These are phyloP conservation scores for Oryza punctata DNA, from an alignment of 176 grass and related monocot genomes.

Conservation along the genomic window DNA sequence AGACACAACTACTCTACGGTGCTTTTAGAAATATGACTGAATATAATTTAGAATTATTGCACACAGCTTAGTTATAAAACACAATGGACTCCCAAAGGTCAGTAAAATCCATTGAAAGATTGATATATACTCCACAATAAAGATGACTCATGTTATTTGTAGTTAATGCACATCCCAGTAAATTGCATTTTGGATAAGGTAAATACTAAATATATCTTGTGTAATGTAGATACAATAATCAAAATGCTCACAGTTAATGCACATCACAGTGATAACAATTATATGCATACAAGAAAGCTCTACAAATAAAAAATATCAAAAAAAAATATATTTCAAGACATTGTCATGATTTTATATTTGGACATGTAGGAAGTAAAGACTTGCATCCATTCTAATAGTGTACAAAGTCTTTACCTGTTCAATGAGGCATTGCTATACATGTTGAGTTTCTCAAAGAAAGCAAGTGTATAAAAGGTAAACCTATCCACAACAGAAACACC, in stretches of 20 bases:
- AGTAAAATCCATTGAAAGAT: slow-evolving; percentile 8
- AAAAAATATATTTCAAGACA: background rate
- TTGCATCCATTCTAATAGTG: background rate
- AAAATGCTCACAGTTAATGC: background rate
- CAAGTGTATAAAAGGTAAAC: slow-evolving; percentile 96
- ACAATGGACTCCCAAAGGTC: background rate
- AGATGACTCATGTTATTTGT: background rate
- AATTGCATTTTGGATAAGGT: background rate
- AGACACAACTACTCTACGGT: background rate
- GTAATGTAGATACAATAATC: slow-evolving; percentile 5
- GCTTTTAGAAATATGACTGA: background rate
- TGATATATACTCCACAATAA: background rate
- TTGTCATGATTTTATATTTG: slow-evolving; percentile 6
- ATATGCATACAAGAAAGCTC: slow-evolving; percentile 16
- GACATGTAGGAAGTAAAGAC: slow-evolving; percentile 5
- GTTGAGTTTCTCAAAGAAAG: slow-evolving; percentile 97
- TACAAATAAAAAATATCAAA: background rate
- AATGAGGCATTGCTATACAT: slow-evolving; percentile 99
- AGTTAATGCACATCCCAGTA: background rate
- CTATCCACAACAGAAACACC: slow-evolving; percentile 99
- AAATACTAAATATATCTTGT: slow-evolving; percentile 4
- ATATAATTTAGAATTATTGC: slow-evolving; percentile 2
- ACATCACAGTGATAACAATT: background rate
- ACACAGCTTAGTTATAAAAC: slow-evolving; percentile 3
- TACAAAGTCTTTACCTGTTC: slow-evolving; percentile 62